Evolutionary conservation across 2,329 filamentous ascomycete species (phyloP), one percentile per base, ranked within the genome.

Genomic region (Knufia petricola): DNA sequence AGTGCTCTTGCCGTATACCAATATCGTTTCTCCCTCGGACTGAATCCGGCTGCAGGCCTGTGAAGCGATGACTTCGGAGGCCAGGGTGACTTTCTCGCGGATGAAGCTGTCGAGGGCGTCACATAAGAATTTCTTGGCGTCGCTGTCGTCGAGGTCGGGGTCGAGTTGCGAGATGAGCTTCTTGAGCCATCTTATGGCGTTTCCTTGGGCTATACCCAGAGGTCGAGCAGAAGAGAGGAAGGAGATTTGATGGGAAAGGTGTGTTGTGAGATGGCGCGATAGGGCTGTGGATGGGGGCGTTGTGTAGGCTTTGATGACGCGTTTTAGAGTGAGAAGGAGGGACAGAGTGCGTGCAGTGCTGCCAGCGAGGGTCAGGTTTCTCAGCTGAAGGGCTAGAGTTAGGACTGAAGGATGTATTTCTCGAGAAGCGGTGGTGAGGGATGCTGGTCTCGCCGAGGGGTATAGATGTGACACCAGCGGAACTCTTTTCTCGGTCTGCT

Each of bases 171-270:
- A 85, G 62, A 98, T 90, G 60, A 87, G 81, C 41, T 95, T 79
- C 72, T 98, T 98, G 43, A 98, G 76, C 75, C 88, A 90, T 48
- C 92, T 81, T 63, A 98, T 94, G 30, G 88, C 88, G 65, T 96
- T 98, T 52, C 92, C 92, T 82, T 96, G 95, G 53, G 87, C 87
- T 67, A 95, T 92, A 57, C 87, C 94, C 69, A 98, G 85, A 28
- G 92, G 89, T n/a, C 92, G 82, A 3, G 57, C 53, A 57, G 87
- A 87, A 52, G 87, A 86, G 52, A 98, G 77, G 63, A 94, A 95
- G 56, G 94, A 88, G 61, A 98, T 95, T 67, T 98, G 92, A 31
- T 89, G 87, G 61, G 88, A 92, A 51, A 98, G 80, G 66, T 96
- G 87, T 9, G 86, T 85, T 26, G 87, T 92, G 59, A 98, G 82